A percentile compares a stretch with the other conserved stretches of the same genome.
Evolutionary conservation across 192 early-diverging fungal species (phyloP).

Genomic region (Helicostylum pulchrum): DNA sequence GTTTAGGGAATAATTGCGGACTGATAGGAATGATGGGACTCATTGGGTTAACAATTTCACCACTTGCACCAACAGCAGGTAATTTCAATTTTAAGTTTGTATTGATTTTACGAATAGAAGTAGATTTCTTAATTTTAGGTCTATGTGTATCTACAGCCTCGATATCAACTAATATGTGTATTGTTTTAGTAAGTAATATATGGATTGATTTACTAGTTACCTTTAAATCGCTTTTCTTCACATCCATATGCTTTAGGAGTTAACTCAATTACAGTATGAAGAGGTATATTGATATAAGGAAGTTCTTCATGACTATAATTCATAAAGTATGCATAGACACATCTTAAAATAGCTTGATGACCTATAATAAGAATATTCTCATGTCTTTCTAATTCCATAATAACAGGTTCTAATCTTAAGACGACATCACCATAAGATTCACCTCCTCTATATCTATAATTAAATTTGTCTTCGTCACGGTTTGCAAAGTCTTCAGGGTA

Average conservation of each 20-base stretch:
- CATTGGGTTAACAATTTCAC: slow-evolving; percentile 29
- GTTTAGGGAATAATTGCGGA: slow-evolving; percentile 9
- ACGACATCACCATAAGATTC: slow-evolving; percentile 95
- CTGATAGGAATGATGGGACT: slow-evolving; percentile 35
- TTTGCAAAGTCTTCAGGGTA: slow-evolving; percentile 93
- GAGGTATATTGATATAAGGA: slow-evolving; percentile 97
- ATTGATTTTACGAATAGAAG: not conserved
- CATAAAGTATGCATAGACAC: slow-evolving; percentile 97
- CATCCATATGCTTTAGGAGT: slow-evolving; percentile 97
- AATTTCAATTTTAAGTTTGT: not conserved
- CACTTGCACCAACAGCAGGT: slow-evolving; percentile 21
- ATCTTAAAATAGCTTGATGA: slow-evolving; percentile 96
- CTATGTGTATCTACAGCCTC: slow-evolving; percentile 97
- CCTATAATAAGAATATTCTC: slow-evolving; percentile 94
- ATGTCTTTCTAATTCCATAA: slow-evolving; percentile 98
- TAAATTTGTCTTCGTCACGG: slow-evolving; percentile 96
- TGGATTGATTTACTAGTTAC: slow-evolving; percentile 34
- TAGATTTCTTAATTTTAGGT: slow-evolving; percentile 51
- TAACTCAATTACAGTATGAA: slow-evolving; percentile 95
- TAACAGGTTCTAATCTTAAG: slow-evolving; percentile 92
- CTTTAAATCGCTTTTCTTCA: slow-evolving; percentile 86
- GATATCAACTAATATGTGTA: slow-evolving; percentile 71
- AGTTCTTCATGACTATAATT: slow-evolving; percentile 90
- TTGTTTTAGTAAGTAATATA: not conserved
- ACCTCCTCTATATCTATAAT: slow-evolving; percentile 74